phyloP scores from a whole-genome alignment of 805 yeast genomes.

The Saccharomycopsis schoenii region DNA sequence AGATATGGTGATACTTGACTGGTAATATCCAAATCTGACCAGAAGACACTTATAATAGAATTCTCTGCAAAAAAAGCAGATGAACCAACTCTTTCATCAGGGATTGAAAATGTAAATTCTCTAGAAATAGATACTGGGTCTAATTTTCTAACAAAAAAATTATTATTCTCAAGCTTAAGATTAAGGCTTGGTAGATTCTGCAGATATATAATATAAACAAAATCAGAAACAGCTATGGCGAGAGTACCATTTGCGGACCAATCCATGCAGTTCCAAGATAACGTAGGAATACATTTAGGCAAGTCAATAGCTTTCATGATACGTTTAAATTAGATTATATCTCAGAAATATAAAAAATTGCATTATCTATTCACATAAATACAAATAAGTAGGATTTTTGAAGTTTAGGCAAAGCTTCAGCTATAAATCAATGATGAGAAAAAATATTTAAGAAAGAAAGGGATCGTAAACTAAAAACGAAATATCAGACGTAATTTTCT shows the following conservation, averaged over 20 bases:
- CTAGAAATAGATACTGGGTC: neutral
- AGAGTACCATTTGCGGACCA: neutral
- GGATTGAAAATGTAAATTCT: neutral
- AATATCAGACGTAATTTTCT: neutral
- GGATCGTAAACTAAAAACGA: neutral
- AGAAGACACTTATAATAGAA: neutral
- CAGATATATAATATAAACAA: neutral
- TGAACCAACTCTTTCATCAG: neutral
- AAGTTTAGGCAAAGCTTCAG: no score
- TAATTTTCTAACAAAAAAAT: neutral
- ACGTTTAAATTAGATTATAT: neutral
- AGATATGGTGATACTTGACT: neutral
- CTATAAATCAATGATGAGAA: neutral
- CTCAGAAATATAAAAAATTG: neutral
- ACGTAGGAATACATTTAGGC: neutral
- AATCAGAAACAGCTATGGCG: neutral
- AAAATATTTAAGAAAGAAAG: neutral
- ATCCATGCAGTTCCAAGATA: neutral
- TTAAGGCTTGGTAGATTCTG: neutral
- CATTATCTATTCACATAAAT: no score
- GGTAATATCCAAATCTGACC: slow-evolving; percentile 6
- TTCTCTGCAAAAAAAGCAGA: slow-evolving; percentile 2
- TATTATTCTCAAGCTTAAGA: neutral
- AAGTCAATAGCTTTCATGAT: neutral
- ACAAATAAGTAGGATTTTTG: no score